Evolutionary conservation across 768 basidiomycete species (phyloP).

Genomic region (Dioszegia crocea): DNA sequence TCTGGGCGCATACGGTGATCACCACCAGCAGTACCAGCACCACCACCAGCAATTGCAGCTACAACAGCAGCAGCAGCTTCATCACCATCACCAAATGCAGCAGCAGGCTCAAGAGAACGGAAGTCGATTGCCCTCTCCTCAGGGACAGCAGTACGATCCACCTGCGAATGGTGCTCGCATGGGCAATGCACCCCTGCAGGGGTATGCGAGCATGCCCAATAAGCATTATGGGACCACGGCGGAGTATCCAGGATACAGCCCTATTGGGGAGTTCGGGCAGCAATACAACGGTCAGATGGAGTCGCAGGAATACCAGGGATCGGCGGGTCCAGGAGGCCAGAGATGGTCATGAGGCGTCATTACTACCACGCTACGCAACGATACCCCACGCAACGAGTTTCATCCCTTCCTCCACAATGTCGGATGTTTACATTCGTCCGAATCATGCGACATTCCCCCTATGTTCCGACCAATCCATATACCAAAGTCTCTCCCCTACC

Average conservation of each 20-base stretch:
- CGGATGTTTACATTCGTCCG: no score
- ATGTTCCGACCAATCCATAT: no score
- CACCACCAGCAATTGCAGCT: constrained; percentile 3
- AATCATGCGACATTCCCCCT: no score
- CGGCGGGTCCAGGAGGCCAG: not conserved
- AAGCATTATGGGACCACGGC: constrained; percentile 22
- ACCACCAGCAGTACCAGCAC: constrained; percentile 3
- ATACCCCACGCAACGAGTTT: not conserved
- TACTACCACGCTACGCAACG: not conserved
- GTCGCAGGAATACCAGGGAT: not conserved
- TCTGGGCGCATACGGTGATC: constrained; percentile 25
- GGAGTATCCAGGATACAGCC: not conserved
- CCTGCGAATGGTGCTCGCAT: not conserved
- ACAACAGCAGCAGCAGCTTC: not conserved
- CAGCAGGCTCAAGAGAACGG: not conserved
- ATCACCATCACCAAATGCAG: constrained; percentile 2
- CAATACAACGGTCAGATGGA: not conserved
- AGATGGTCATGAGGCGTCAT: not conserved
- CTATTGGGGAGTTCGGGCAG: not conserved
- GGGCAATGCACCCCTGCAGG: not conserved
- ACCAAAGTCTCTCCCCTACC: no score
- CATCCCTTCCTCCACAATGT: no score
- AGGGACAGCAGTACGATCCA: not conserved
- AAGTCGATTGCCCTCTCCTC: not conserved
- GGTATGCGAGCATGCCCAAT: constrained; percentile 39